A percentile compares a stretch with the other conserved stretches of the same genome.
phyloP scores from a whole-genome alignment of 2,329 filamentous ascomycete genomes.

The Tolypocladium amazonense region DNA sequence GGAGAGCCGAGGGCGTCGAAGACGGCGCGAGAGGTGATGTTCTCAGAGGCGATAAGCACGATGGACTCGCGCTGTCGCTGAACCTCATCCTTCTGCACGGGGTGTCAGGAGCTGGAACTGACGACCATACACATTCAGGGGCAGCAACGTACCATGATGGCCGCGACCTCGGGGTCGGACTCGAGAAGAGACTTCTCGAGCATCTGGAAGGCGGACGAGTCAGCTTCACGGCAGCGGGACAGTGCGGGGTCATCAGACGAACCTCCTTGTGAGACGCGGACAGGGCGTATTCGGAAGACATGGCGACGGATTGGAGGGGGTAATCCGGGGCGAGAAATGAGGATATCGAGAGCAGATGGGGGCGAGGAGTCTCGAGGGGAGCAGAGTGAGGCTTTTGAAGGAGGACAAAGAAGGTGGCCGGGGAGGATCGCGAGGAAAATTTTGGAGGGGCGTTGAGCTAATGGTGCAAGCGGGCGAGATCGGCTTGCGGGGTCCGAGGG shows the following conservation, averaged over 20 bases:
- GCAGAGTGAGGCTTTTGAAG: not conserved
- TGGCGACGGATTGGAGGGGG: constrained; percentile 14
- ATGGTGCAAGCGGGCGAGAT: constrained; percentile 5
- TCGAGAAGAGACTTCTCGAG: constrained; percentile 92
- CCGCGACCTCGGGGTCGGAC: constrained; percentile 84
- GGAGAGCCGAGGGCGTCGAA: constrained; percentile 92
- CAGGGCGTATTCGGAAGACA: constrained; percentile 41
- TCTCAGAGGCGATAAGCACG: constrained; percentile 97
- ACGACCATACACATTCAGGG: not conserved
- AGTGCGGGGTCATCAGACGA: constrained; percentile 11
- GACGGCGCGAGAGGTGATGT: constrained; percentile 96
- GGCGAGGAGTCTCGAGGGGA: not conserved
- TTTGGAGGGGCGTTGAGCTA: constrained; percentile 1
- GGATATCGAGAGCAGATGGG: not conserved
- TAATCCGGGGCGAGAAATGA: not conserved
- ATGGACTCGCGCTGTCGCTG: constrained; percentile 97
- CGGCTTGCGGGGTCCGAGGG: constrained; percentile 5
- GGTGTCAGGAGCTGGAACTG: constrained; percentile 16
- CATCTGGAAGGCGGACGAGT: constrained; percentile 45
- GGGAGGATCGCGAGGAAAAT: constrained; percentile 1
- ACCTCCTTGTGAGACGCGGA: constrained; percentile 45
- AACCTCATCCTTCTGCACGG: constrained; percentile 70
- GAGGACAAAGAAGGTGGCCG: not conserved
- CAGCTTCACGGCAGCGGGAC: not conserved
- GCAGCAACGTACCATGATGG: constrained; percentile 72